Percentiles rank a stretch among this genome's conserved stretches.
These are phyloP conservation scores for Pythium dissimile DNA, from an alignment of 352 stramenopile genomes.

Conservation along the genomic window DNA sequence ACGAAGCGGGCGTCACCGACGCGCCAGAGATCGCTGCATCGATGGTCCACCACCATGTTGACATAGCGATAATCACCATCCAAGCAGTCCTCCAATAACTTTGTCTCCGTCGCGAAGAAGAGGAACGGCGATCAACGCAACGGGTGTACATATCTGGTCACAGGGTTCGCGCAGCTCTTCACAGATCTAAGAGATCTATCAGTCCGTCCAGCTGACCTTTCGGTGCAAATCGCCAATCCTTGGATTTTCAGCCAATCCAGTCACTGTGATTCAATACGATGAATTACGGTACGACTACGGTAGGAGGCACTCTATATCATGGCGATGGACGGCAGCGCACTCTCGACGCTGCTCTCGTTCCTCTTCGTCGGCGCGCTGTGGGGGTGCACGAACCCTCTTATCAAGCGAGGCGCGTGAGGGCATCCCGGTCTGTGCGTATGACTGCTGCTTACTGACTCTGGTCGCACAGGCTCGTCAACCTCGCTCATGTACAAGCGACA, in stretches of 20 bases:
- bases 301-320: no score
- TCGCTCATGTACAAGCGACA: conserved; percentile 53
- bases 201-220: no score
- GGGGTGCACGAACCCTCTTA: conserved; percentile 84
- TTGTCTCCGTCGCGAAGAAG: no score
- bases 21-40: conserved; percentile 33
- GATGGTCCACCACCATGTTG: background rate
- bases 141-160: no score
- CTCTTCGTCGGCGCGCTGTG: conserved; percentile 81
- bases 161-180: no score
- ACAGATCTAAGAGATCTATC: no score
- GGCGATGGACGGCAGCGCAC: background rate
- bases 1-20: conserved; percentile 25
- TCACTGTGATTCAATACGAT: no score
- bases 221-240: no score
- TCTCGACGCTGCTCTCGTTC: conserved; percentile 64
- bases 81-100: no score
- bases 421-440: no score
- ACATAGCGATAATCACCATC: background rate
- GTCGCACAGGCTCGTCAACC: conserved; percentile 40
- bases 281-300: no score
- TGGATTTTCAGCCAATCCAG: background rate
- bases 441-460: background rate
- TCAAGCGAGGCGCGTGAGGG: conserved; percentile 83
- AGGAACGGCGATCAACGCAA: no score